Evolutionary conservation across 176 grass and related monocot species (phyloP).

Genomic region (Rhynchospora tenuis): DNA sequence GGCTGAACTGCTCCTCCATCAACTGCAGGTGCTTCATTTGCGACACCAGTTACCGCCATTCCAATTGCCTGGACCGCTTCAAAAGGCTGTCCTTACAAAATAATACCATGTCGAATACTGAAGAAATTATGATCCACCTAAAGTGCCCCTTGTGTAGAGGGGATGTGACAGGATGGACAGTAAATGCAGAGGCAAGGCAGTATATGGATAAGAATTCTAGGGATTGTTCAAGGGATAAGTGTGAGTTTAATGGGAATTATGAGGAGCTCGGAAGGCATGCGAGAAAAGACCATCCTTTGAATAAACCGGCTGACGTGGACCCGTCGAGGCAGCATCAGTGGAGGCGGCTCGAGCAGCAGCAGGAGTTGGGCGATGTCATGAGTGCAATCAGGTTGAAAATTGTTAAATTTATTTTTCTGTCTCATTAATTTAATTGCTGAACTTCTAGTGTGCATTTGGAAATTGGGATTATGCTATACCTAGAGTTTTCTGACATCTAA

Average conservation of each 20-base stretch:
- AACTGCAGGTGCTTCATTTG: constrained; percentile 74
- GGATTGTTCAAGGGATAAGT: constrained; percentile 48
- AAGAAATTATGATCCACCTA: constrained; percentile 26
- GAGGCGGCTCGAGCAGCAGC: constrained; percentile 67
- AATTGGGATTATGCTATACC: neutral
- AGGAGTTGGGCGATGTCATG: constrained; percentile 62
- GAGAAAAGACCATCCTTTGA: constrained; percentile 53
- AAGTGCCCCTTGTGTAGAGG: constrained; percentile 73
- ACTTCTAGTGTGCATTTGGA: neutral
- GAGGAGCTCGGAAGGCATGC: constrained; percentile 64
- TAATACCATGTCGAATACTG: constrained; percentile 29
- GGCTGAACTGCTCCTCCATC: constrained; percentile 49
- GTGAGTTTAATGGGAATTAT: constrained; percentile 69
- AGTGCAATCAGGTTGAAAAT: constrained; percentile 51
- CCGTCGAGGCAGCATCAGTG: constrained; percentile 51
- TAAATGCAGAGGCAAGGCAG: constrained; percentile 60
- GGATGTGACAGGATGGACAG: constrained; percentile 45
- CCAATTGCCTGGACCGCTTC: constrained; percentile 75
- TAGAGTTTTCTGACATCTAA: neutral
- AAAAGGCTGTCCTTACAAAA: constrained; percentile 30
- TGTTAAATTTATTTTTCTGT: neutral
- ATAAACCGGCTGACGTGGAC: constrained; percentile 61
- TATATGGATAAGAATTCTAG: constrained; percentile 64
- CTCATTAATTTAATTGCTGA: neutral
- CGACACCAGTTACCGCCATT: constrained; percentile 76